Evolutionary conservation across 1,139 yeast genomes (phyloP).

Genomic region (Lodderomyces beijingensis): DNA sequence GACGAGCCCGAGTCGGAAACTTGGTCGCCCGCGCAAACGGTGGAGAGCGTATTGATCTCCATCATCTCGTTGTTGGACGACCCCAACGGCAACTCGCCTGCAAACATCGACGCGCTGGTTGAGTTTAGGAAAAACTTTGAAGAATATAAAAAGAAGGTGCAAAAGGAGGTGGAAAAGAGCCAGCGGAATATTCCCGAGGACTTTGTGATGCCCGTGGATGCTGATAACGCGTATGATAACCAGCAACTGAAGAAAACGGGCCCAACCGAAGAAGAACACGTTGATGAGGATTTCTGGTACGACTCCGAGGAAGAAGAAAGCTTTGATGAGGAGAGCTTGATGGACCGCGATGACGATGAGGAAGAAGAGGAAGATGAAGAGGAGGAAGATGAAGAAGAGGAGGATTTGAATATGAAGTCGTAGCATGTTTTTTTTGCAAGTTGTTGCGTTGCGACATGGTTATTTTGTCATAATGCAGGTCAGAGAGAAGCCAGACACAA

Average conservation of each 20-base stretch:
- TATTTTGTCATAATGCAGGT: too few species aligned
- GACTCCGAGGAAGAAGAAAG: slow-evolving; percentile 57
- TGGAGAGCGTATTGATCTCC: slow-evolving; percentile 83
- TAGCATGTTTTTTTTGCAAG: too few species aligned
- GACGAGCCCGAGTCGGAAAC: slow-evolving; percentile 92
- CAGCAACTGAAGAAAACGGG: too few species aligned
- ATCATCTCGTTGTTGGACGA: slow-evolving; percentile 88
- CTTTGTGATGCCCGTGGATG: slow-evolving; percentile 70
- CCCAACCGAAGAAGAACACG: slow-evolving; percentile 55
- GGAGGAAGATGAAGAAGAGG: slow-evolving; percentile 42
- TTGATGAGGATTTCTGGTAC: slow-evolving; percentile 85
- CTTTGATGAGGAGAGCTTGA: slow-evolving; percentile 51
- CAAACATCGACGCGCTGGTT: slow-evolving; percentile 94
- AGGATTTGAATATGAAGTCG: too few species aligned
- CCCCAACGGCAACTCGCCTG: slow-evolving; percentile 91
- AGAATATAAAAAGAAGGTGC: slow-evolving; percentile 73
- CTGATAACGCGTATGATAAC: slow-evolving; percentile 57
- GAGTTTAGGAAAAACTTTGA: slow-evolving; percentile 84
- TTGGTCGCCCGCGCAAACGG: slow-evolving; percentile 97
- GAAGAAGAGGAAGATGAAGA: slow-evolving; percentile 58
- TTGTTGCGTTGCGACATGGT: too few species aligned
- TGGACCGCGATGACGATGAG: slow-evolving; percentile 54
- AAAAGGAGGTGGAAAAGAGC: slow-evolving; percentile 78
- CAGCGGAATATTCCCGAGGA: slow-evolving; percentile 83
- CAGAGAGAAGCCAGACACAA: too few species aligned